Conservation (phyloP, 495 filamentous ascomycete species). For the Xylaria bambusicola region DNA sequence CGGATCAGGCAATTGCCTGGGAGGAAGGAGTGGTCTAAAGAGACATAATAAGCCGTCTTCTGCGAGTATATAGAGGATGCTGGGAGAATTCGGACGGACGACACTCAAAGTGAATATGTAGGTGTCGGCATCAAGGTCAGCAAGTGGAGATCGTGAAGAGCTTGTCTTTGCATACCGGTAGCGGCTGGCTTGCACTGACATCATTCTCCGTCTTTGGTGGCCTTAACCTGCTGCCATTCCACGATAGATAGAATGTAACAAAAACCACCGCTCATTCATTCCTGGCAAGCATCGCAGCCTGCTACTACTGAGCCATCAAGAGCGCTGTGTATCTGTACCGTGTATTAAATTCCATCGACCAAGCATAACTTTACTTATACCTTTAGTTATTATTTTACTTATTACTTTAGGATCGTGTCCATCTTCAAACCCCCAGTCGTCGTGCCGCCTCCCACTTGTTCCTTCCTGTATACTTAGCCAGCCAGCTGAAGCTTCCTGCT, state of each 20-base stretch:
- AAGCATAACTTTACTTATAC: background rate
- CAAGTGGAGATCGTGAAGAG: constrained; percentile 20
- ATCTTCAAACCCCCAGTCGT: background rate
- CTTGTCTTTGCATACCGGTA: too few relatives aligned
- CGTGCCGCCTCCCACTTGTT: background rate
- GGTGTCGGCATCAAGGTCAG: background rate
- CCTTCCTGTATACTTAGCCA: background rate
- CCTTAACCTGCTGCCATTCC: constrained; percentile 1
- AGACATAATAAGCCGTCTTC: too few relatives aligned
- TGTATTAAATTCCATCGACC: background rate
- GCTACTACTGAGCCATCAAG: background rate
- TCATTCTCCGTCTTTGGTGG: constrained; percentile 20
- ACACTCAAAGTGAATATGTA: too few relatives aligned
- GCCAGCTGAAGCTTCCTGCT: background rate
- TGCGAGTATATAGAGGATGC: too few relatives aligned
- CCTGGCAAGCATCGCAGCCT: background rate
- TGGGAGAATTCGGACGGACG: too few relatives aligned
- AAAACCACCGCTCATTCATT: background rate
- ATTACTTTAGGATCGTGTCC: background rate
- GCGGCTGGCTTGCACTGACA: too few relatives aligned
- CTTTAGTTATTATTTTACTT: background rate
- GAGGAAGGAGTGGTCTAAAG: background rate
- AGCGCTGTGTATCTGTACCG: background rate
- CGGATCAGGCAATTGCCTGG: background rate
- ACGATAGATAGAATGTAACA: background rate